A percentile compares a stretch with the other conserved stretches of the same genome.
These are phyloP conservation scores for Discostella pseudostelligera DNA, from an alignment of 108 stramenopile species.

Conservation along the genomic window DNA sequence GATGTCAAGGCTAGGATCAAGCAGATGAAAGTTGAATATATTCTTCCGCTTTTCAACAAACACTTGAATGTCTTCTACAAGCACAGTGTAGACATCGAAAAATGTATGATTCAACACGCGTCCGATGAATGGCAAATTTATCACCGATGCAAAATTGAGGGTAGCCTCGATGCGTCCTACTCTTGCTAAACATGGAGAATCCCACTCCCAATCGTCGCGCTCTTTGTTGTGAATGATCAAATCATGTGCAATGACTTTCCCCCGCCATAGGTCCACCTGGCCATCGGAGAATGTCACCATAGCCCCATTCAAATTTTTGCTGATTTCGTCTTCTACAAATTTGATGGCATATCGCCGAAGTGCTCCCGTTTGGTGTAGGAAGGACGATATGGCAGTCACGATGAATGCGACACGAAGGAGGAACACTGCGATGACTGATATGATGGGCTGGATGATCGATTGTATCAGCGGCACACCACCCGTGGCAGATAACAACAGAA, in stretches of 20 bases:
- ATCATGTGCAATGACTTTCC: conserved; percentile 29
- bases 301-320: conserved; percentile 38
- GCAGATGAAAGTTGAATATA: conserved; percentile 46
- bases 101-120: conserved; percentile 35
- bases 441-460: conserved; percentile 20
- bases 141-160: conserved; percentile 36
- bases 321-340: conserved; percentile 37
- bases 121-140: conserved; percentile 30
- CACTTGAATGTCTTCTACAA: conserved; percentile 48
- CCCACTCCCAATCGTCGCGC: conserved; percentile 45
- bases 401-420: conserved; percentile 33
- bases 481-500: conserved; percentile 30
- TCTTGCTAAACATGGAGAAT: conserved; percentile 44
- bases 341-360: conserved; percentile 38
- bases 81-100: conserved; percentile 38
- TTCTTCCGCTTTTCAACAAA: conserved; percentile 48
- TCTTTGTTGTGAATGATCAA: conserved; percentile 44
- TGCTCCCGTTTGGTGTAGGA: conserved; percentile 41
- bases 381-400: conserved; percentile 30
- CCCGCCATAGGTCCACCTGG: conserved; percentile 40
- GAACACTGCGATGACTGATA: conserved; percentile 23
- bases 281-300: conserved; percentile 40
- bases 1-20: conserved; percentile 42
- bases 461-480: conserved; percentile 15
- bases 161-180: conserved; percentile 44